Evolutionary conservation across 352 stramenopile species (phyloP).

Genomic region (Pythium coloratum): DNA sequence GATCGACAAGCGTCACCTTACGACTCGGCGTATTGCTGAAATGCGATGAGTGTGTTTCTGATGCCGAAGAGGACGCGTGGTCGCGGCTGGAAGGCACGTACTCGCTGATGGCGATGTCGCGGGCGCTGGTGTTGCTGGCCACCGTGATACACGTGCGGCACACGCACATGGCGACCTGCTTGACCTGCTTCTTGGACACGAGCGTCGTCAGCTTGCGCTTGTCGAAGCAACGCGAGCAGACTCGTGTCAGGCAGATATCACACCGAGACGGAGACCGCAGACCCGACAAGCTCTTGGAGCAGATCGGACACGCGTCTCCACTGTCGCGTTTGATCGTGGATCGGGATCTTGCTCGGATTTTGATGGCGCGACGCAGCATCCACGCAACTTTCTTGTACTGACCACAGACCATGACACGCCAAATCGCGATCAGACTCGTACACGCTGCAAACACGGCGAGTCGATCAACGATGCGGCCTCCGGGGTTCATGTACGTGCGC

Average conservation of each 20-base stretch:
- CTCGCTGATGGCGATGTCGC: constrained; percentile 11
- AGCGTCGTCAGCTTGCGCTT: constrained; percentile 19
- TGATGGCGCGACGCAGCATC: neutral
- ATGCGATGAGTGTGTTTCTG: neutral
- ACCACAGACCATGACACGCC: constrained; percentile 7
- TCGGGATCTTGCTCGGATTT: neutral
- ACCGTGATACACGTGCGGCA: constrained; percentile 9
- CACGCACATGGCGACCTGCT: neutral
- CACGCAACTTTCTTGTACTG: constrained; percentile 20
- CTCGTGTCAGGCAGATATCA: constrained; percentile 2
- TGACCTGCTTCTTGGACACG: neutral
- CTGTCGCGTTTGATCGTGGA: neutral
- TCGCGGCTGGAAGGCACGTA: constrained; percentile 1
- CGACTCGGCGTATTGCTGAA: neutral
- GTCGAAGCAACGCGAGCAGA: constrained; percentile 18
- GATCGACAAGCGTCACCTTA: neutral
- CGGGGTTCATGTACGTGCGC: constrained; percentile 42
- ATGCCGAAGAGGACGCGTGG: neutral
- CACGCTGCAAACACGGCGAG: constrained; percentile 2
- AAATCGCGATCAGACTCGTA: constrained; percentile 8
- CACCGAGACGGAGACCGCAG: neutral
- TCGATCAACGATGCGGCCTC: constrained; percentile 14
- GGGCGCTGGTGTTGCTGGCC: neutral
- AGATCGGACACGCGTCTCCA: neutral
- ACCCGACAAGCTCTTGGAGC: neutral